A percentile compares a stretch with the other conserved stretches of the same genome.
These are phyloP conservation scores for Pseudopithomyces maydicus DNA, from an alignment of 2,329 filamentous ascomycete genomes.

Conservation along the genomic window DNA sequence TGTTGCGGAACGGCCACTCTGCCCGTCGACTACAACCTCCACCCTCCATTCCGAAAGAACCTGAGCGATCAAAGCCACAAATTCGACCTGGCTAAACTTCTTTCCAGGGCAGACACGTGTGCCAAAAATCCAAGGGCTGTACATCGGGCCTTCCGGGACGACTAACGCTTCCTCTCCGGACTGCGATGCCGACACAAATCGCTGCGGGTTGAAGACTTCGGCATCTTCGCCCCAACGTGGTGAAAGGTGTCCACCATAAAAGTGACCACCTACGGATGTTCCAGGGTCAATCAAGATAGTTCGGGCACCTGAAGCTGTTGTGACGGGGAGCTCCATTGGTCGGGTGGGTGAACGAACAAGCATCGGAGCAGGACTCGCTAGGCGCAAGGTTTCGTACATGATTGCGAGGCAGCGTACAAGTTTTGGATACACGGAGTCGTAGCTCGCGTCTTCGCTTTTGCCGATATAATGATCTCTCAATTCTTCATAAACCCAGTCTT, in stretches of 20 bases:
- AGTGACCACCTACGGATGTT: slow-evolving; percentile 17
- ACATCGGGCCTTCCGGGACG: slow-evolving; percentile 16
- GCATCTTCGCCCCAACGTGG: slow-evolving; percentile 24
- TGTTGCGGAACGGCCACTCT: slow-evolving; percentile 11
- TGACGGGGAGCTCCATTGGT: slow-evolving; percentile 10
- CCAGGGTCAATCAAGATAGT: slow-evolving; percentile 11
- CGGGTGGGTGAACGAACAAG: slow-evolving; percentile 15
- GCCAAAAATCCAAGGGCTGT: slow-evolving; percentile 28
- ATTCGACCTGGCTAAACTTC: slow-evolving; percentile 43
- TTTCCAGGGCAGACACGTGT: slow-evolving; percentile 32
- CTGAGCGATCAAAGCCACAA: slow-evolving; percentile 30
- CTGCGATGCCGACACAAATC: slow-evolving; percentile 32
- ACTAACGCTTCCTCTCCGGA: slow-evolving; percentile 11
- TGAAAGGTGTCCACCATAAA: slow-evolving; percentile 14
- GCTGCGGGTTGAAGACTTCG: slow-evolving; percentile 34
- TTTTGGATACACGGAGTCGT: slow-evolving; percentile 46
- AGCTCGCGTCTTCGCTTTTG: slow-evolving; percentile 23
- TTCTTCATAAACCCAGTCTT: slow-evolving; percentile 54
- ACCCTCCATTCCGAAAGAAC: slow-evolving; percentile 12
- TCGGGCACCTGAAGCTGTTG: slow-evolving; percentile 5
- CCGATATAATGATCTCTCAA: slow-evolving; percentile 23
- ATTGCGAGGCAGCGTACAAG: slow-evolving; percentile 51
- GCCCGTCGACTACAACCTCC: slow-evolving; percentile 5
- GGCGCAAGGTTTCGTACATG: slow-evolving; percentile 42
- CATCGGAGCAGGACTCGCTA: slow-evolving; percentile 16